phyloP scores from a whole-genome alignment of 1,139 yeast species.

The Debaryomyces sp. region DNA sequence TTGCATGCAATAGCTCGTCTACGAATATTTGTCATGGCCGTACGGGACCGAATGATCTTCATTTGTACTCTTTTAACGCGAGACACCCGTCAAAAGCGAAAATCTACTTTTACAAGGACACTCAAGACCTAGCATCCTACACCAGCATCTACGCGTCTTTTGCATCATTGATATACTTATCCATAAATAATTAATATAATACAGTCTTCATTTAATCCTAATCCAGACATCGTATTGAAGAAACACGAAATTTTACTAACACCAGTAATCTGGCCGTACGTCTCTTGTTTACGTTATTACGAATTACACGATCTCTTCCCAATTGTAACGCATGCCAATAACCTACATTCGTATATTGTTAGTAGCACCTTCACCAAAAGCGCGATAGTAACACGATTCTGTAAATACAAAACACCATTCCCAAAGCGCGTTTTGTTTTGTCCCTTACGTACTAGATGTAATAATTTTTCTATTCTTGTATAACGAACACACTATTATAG shows the following conservation, averaged over 20 bases:
- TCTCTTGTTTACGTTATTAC: background rate
- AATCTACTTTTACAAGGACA: background rate
- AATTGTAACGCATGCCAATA: background rate
- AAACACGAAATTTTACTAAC: background rate
- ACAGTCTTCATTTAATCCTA: background rate
- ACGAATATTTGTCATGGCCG: background rate
- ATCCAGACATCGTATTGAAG: background rate
- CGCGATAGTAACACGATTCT: constrained; percentile 5
- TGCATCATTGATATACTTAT: background rate
- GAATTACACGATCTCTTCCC: background rate
- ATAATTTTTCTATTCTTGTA: constrained; percentile 1
- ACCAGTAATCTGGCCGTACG: background rate
- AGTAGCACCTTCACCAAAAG: background rate
- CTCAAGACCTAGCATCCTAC: background rate
- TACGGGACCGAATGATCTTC: background rate
- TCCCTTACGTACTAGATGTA: constrained; percentile 3
- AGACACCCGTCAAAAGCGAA: background rate
- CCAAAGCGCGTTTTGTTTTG: constrained; percentile 7
- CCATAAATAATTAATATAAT: background rate
- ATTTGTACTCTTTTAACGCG: background rate
- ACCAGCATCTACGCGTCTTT: background rate
- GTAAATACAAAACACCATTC: background rate
- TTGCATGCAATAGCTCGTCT: background rate
- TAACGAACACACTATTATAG: background rate
- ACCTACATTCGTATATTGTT: background rate